phyloP scores from a whole-genome alignment of 306 rosid species.

The Fragaria ananassa region DNA sequence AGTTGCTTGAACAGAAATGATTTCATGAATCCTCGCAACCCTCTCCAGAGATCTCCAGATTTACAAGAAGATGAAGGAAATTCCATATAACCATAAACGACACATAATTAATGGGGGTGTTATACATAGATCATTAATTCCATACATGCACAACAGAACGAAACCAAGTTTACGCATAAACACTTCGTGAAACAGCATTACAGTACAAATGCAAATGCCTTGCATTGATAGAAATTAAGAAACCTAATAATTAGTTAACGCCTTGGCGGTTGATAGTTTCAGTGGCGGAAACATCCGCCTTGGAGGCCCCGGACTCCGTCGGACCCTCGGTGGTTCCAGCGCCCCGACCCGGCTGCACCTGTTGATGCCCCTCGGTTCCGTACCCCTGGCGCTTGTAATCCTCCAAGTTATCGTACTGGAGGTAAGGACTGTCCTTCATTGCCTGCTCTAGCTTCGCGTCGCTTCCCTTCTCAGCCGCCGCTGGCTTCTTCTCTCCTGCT shows the following conservation, averaged over 20 bases:
- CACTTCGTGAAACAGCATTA: too few species aligned
- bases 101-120: neutral
- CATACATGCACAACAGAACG: neutral
- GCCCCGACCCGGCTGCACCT: constrained; percentile 62
- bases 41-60: neutral
- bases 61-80: neutral
- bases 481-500: neutral
- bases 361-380: constrained; percentile 68
- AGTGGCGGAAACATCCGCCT: constrained; percentile 23
- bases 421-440: constrained; percentile 64
- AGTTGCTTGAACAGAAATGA: neutral
- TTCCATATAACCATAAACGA: neutral
- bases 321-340: constrained; percentile 82
- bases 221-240: too few species aligned
- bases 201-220: too few species aligned
- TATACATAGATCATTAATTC: too few species aligned
- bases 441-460: constrained; percentile 44
- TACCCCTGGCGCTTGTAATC: constrained; percentile 75
- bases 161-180: too few species aligned
- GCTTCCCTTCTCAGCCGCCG: neutral
- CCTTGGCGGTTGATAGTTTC: constrained; percentile 36
- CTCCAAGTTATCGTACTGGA: constrained; percentile 55
- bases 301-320: constrained; percentile 55
- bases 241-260: constrained; percentile 5
- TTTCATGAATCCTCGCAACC: neutral